Base-by-base conservation (phyloP, 78 protist species). In the Parvularia atlantis region DNA sequence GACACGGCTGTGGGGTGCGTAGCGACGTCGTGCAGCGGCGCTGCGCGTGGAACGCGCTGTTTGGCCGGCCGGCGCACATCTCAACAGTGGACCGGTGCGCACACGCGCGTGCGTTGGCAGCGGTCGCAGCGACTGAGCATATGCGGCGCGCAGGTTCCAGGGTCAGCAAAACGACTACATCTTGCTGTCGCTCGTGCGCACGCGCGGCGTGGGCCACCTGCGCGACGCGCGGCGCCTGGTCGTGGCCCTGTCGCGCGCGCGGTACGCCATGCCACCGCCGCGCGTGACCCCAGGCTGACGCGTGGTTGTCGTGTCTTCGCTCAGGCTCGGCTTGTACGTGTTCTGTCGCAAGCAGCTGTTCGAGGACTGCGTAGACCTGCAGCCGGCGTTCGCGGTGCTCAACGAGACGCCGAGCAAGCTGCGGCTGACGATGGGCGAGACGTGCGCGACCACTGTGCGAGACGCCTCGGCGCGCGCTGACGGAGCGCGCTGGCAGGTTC, bases 131-230 rank as follows among this genome's bases (percentile, higher is more conserved):
- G n/a, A n/a, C n/a, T n/a, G n/a, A n/a, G n/a, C n/a, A n/a, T n/a
- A n/a, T n/a, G n/a, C n/a, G n/a, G n/a, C n/a, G n/a, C n/a, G n/a
- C n/a, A n/a, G n/a, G n/a, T n/a, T 63, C 78, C 98, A 95, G 68
- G 98, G 98, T 19, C 95, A 85, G 71, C 97, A 95, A 81, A 87
- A 86, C 60, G 97, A 95, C 82, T 92, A 76, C 26, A 44, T 80
- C 33, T 90, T 94, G 35, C 80, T 94, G 2, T 93, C 97, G 48
- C 88, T 94, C 26, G 98, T 94, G 31, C 84, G 96, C 62, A 93
- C 98, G 1, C 40, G 67, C 63, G 6, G 30, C 9, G 81, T 71
- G 35, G 98, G 98, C 9, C 92, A 91, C 37, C n/a, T 92, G 78
- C 81, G 96, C 31, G 96, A 92, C 66, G 78, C 82, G 41, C 75